Base-by-base conservation (phyloP, 2,329 filamentous ascomycete species). In the Colletotrichum costaricense region DNA sequence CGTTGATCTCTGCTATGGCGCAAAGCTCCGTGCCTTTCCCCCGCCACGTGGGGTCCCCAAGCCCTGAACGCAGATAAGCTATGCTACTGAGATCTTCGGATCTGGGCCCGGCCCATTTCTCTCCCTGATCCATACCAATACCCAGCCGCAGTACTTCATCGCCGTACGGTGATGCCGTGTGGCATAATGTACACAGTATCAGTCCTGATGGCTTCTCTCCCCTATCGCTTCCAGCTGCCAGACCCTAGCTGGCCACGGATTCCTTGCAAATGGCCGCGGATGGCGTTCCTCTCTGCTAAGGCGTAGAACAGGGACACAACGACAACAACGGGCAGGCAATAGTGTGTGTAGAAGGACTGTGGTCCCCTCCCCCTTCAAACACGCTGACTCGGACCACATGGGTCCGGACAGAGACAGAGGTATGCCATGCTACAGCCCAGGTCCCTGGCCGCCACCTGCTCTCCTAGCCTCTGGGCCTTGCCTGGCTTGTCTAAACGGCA, bases 1-100 rank as follows among this genome's bases (percentile, higher is more conserved):
- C 66, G 70, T 69, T 72, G 66, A 60, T 72, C 65, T 72, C 33
- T 65, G 42, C 67, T 65, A 59, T 59, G 35, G 55, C 58, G 63
- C 66, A 73, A 73, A 69, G 55, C 70, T 69, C 66, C 59, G 66
- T 73, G 70, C 67, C 59, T 72, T 26, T 49, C 49, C 26, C 59
- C 55, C 54, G 67, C 70, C 70, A 73, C 70, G 70, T 73, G 70
- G 70, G 46, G 16, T n/a, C 55, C 9, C 35, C 59, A 42, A 42
- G 57, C 58, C 59, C 49, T 33, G 60, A 73, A 69, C 64, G 54
- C 59, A 73, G 66, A 69, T 69, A 73, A 60, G 60, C 70, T 72
- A 69, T 65, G 42, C 66, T 60, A 46, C 46, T 69, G 66, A 69
- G 66, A 69, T 73, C 66, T 60, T 67, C 69, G 66, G 66, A 60